Conservation (phyloP, 768 basidiomycete species). For the Melanogaster broomeanus region DNA sequence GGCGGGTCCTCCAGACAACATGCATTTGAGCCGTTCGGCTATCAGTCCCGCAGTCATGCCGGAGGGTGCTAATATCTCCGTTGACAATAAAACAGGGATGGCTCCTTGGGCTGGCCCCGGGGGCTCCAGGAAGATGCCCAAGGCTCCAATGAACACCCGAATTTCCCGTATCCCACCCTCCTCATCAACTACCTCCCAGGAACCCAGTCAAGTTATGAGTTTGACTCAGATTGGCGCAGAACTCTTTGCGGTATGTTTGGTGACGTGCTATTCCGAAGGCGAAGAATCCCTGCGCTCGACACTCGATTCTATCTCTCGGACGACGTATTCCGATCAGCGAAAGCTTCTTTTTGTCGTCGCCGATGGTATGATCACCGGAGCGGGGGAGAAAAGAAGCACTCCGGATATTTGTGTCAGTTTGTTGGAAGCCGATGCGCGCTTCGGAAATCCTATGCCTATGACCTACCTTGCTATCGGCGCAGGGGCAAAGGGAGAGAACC, state of each 20-base stretch:
- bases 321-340: constrained; percentile 88
- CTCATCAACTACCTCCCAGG: constrained; percentile 49
- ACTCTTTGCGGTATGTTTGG: constrained; percentile 91
- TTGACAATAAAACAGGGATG: constrained; percentile 88
- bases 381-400: constrained; percentile 93
- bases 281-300: constrained; percentile 91
- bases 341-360: constrained; percentile 94
- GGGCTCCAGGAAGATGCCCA: constrained; percentile 52
- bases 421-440: constrained; percentile 90
- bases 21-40: constrained; percentile 75
- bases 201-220: constrained; percentile 59
- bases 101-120: constrained; percentile 86
- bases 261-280: constrained; percentile 98
- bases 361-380: constrained; percentile 98
- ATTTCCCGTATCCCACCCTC: constrained; percentile 52
- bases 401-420: constrained; percentile 95
- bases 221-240: constrained; percentile 92
- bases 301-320: constrained; percentile 88
- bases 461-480: constrained; percentile 88
- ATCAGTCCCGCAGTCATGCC: constrained; percentile 97
- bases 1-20: constrained; percentile 71
- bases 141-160: constrained; percentile 38
- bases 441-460: constrained; percentile 96
- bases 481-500: constrained; percentile 86
- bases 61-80: constrained; percentile 91